Base-by-base conservation (phyloP, 495 filamentous ascomycete species). In the Penicillium manginii region DNA sequence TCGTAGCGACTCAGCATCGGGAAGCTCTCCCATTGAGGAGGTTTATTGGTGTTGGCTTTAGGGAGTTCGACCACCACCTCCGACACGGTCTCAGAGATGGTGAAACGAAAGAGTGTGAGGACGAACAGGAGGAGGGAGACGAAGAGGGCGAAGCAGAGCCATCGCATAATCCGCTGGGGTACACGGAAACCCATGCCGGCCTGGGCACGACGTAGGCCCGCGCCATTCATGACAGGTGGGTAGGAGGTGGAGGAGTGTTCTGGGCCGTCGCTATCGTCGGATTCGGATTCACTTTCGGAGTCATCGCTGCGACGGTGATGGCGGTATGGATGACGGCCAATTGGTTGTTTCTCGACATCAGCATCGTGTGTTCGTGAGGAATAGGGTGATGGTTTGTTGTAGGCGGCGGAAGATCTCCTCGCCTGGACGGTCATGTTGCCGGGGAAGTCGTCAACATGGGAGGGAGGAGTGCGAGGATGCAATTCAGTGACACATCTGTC, bases 1-100 rank as follows among this genome's bases (percentile, higher is more conserved):
- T 94, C 88, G 69, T 97, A 97, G 53, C 92, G 80, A 47, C 82
- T 86, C 55, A 97, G 72, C 67, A 94, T 92, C 1, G 85, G 85
- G 68, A 96, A 97, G 4, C 77, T 78, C 67, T 96, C 90, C 92
- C 92, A 97, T 46, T 77, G 70, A 3, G 84, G 84, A n/a, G 90
- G 88, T 46, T 83, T 81, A 0, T 80, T 71, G 3, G 83, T 71
- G 3, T 81, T 78, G 43, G 81, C 80, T 45, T 67, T 69, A 50
- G 67, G 69, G 56, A 82, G 69, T 66, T 77, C 88, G 66, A 78
- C 79, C 14, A 82, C 73, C n/a, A 89, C 80, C 49, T 78, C 79
- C 37, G 73, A 81, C 29, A 86, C 85, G 42, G 89, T 87, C 14
- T 82, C 71, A 60, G 86, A 82, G 31, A 79, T 56, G 50, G 89